phyloP scores from a whole-genome alignment of 2,329 filamentous ascomycete species.

The Exophiala aquamarina region DNA sequence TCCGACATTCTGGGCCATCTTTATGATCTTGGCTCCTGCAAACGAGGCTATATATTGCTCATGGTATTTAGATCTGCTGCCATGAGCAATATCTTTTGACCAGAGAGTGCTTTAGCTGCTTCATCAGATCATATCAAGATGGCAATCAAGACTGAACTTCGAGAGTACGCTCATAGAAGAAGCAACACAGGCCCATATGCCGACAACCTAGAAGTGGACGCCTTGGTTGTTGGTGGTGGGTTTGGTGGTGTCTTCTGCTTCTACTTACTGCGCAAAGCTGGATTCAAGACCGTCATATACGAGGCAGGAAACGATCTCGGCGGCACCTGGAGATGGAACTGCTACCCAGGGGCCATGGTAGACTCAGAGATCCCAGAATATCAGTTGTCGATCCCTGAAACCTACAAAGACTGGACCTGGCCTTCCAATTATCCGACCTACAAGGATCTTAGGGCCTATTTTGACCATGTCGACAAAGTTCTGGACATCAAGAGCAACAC shows the following conservation, averaged over 20 bases:
- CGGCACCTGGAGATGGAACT: slow-evolving; percentile 41
- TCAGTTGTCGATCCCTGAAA: slow-evolving; percentile 47
- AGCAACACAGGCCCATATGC: slow-evolving; percentile 32
- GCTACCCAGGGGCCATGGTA: slow-evolving; percentile 32
- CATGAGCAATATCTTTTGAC: no score
- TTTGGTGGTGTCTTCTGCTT: slow-evolving; percentile 51
- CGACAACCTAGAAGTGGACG: slow-evolving; percentile 30
- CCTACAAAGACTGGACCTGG: slow-evolving; percentile 41
- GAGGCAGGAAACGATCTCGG: slow-evolving; percentile 51
- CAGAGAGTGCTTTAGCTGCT: no score
- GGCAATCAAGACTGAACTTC: slow-evolving; percentile 25
- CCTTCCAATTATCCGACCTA: slow-evolving; percentile 47
- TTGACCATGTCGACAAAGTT: slow-evolving; percentile 41
- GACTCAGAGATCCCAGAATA: slow-evolving; percentile 49
- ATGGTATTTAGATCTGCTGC: no score
- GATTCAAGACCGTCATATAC: slow-evolving; percentile 50
- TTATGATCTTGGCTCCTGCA: no score
- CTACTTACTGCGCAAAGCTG: slow-evolving; percentile 52
- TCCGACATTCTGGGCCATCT: no score
- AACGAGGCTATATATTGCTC: no score
- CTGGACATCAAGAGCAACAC: slow-evolving; percentile 47
- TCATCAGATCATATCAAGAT: no score
- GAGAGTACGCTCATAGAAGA: slow-evolving; percentile 28
- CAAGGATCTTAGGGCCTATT: slow-evolving; percentile 42
- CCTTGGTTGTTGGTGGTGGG: slow-evolving; percentile 32